Conservation (phyloP, 202 grass and related monocot species). For the Schoenoplectus tabernaemontani region DNA sequence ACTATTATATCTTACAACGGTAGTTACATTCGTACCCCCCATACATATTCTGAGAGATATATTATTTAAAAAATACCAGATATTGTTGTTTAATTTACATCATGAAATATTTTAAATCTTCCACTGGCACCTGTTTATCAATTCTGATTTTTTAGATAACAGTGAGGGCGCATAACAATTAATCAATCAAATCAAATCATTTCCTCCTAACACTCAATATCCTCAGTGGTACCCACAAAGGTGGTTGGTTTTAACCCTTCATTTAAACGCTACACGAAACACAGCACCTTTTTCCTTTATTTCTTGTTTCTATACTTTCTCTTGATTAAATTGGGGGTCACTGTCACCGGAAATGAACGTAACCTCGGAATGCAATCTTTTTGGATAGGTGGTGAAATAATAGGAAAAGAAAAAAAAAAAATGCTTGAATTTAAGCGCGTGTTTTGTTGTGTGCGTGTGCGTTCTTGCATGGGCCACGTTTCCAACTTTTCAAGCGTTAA, state of each 20-base stretch:
- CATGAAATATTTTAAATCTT: background rate
- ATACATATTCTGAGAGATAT: background rate
- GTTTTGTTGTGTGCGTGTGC: background rate
- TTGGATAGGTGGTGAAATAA: background rate
- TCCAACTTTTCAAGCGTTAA: background rate
- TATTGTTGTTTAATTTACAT: background rate
- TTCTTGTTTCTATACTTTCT: background rate
- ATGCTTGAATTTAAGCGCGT: background rate
- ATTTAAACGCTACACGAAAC: conserved; percentile 14
- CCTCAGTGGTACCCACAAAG: background rate
- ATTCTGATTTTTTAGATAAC: background rate
- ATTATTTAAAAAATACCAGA: background rate
- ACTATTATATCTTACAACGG: background rate
- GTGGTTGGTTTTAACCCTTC: conserved; percentile 18
- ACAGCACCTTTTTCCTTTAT: conserved; percentile 5
- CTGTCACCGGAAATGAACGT: background rate
- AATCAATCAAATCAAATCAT: conserved; percentile 4
- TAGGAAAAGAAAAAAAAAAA: background rate
- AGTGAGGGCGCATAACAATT: background rate
- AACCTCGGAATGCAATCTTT: conserved; percentile 5
- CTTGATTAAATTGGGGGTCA: background rate
- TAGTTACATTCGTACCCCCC: background rate
- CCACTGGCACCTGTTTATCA: background rate
- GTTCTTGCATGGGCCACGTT: conserved; percentile 6
- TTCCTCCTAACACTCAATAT: conserved; percentile 11